phyloP scores from a whole-genome alignment of 768 basidiomycete genomes.

The Fistulinella prunicolor region DNA sequence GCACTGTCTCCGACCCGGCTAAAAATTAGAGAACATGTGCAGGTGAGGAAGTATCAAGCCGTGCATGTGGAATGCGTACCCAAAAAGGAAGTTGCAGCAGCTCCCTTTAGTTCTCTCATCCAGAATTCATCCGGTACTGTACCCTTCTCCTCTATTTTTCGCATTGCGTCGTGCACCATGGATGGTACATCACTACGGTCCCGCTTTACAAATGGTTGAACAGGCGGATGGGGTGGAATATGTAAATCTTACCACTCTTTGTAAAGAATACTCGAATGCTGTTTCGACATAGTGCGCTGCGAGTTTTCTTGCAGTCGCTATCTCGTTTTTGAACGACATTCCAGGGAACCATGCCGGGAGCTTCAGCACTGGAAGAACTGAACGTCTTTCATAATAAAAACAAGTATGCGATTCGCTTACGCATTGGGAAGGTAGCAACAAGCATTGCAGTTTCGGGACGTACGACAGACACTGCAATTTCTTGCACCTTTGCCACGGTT shows the following conservation, averaged over 20 bases:
- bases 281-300: neutral
- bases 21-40: neutral
- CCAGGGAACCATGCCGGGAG: constrained; percentile 15
- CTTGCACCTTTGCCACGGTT: neutral
- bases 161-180: neutral
- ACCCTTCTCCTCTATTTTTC: neutral
- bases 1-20: constrained; percentile 9
- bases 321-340: neutral
- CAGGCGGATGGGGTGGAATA: neutral
- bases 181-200: neutral
- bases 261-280: constrained; percentile 5
- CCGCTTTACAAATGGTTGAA: neutral
- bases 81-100: neutral
- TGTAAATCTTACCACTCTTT: neutral
- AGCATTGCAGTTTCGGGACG: constrained; percentile 8
- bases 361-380: constrained; percentile 4
- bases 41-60: neutral
- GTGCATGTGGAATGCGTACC: neutral
- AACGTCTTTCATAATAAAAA: neutral
- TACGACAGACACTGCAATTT: neutral
- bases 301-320: neutral
- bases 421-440: neutral
- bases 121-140: neutral
- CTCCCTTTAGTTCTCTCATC: neutral
- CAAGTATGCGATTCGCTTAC: neutral